Base-by-base conservation (phyloP, 75 land plant species). In the Pseudotsuga menziesii region DNA sequence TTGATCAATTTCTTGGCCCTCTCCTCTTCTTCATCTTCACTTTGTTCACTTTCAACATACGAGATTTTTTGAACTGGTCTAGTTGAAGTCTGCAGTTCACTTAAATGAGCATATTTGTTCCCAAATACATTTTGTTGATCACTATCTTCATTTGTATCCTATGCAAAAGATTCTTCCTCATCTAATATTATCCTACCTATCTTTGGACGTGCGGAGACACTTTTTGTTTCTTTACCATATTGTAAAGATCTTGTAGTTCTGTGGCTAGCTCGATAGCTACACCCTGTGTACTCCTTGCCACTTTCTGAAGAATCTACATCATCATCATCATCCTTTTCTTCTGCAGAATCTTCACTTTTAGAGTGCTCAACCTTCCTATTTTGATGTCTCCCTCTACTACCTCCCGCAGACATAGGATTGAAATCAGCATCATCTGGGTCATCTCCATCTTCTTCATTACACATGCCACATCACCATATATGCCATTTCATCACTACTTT, bases 391-490 rank as follows among this genome's bases (percentile, higher is more conserved):
- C 84, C 73, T 63, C 82, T 74, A 58, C 55, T 69, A 66, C 59
- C 80, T 15, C 79, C 91, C 54, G 56, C 56, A 83, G 79, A 80
- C 55, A 88, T 83, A 64, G 98, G 98, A 36, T 91, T 90, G 77
- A 96, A 96, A 77, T 96, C 98, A 64, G 80, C 92, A 86, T 96
- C 98, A 55, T 90, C 91, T 26, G 98, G 97, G 62, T 96, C 98
- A 89, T 96, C 98, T 73, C n/a, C n/a, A n/a, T n/a, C n/a, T n/a
- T n/a, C n/a, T n/a, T n/a, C n/a, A n/a, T n/a, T n/a, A n/a, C n/a
- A n/a, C n/a, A n/a, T n/a, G n/a, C n/a, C n/a, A n/a, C n/a, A n/a
- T n/a, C n/a, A n/a, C n/a, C n/a, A n/a, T n/a, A n/a, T n/a, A n/a
- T n/a, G n/a, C n/a, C n/a, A n/a, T n/a, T n/a, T n/a, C n/a, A n/a